These are phyloP conservation scores for Abeoforma whisleri DNA, from an alignment of 78 protist genomes.

Conservation along the genomic window DNA sequence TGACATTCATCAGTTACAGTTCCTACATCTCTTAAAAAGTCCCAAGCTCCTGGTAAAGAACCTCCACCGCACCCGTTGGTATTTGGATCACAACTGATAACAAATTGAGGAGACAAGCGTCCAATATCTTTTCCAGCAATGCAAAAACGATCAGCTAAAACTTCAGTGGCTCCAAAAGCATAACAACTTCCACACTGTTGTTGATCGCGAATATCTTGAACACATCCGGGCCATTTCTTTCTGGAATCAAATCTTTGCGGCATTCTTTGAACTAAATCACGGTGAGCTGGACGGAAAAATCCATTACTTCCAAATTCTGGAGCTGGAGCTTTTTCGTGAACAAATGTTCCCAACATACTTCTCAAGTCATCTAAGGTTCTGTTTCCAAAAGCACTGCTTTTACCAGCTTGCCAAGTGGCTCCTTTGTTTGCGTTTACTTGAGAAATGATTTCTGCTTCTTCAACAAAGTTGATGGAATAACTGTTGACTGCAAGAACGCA, in stretches of 20 bases:
- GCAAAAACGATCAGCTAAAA: constrained; percentile 53
- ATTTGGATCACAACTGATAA: constrained; percentile 41
- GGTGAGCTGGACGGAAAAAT: neutral
- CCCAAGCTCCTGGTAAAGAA: constrained; percentile 33
- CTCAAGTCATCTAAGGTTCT: constrained; percentile 9
- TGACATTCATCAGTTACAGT: neutral
- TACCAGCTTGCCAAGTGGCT: constrained; percentile 31
- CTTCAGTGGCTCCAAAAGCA: constrained; percentile 37
- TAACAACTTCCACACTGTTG: constrained; percentile 9
- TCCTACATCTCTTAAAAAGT: constrained; percentile 12
- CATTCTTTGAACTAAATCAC: neutral
- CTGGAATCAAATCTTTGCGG: constrained; percentile 13
- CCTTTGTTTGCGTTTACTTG: constrained; percentile 11
- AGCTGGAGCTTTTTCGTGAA: neutral
- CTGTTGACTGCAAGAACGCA: neutral
- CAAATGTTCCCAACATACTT: constrained; percentile 19
- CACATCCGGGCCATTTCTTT: constrained; percentile 4
- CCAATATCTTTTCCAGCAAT: constrained; percentile 39
- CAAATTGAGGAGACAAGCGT: constrained; percentile 31
- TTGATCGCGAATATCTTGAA: constrained; percentile 29
- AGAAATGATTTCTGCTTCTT: neutral
- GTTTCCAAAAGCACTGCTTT: neutral
- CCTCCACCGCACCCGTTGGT: constrained; percentile 57
- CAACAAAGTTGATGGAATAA: neutral
- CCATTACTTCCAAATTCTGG: neutral